A percentile compares a stretch with the other conserved stretches of the same genome.
phyloP scores from a whole-genome alignment of 352 stramenopile species.

The Pythium brachiatum region DNA sequence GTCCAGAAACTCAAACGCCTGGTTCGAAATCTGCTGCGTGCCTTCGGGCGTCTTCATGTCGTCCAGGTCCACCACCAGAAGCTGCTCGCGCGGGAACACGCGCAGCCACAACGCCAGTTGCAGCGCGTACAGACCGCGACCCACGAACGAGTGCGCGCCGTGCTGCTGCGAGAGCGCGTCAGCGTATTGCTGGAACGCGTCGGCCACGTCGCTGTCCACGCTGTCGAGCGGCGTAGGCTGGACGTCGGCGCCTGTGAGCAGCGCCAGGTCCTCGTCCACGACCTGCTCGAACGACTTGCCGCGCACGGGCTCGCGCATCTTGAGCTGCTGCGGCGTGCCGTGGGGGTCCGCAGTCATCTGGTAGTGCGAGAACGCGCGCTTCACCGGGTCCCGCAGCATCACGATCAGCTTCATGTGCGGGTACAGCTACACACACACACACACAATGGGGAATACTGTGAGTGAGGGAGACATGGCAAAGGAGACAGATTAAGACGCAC shows the following conservation, averaged over 20 bases:
- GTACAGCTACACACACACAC: slow-evolving; percentile 27
- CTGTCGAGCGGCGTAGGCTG: slow-evolving; percentile 17
- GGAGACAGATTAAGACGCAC: slow-evolving; percentile 11
- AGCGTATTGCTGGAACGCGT: slow-evolving; percentile 45
- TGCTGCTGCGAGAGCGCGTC: slow-evolving; percentile 43
- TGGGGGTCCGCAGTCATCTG: slow-evolving; percentile 90
- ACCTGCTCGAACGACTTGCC: slow-evolving; percentile 87
- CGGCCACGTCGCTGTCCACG: slow-evolving; percentile 18
- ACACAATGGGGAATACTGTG: not conserved
- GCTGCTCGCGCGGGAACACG: slow-evolving; percentile 79
- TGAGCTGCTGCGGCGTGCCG: slow-evolving; percentile 81
- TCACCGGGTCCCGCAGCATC: slow-evolving; percentile 92
- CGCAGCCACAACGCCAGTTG: slow-evolving; percentile 90
- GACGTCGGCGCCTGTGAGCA: slow-evolving; percentile 44
- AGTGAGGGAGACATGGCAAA: not conserved
- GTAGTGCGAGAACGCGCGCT: slow-evolving; percentile 90
- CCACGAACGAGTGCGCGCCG: slow-evolving; percentile 81
- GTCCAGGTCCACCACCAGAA: slow-evolving; percentile 89
- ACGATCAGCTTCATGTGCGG: slow-evolving; percentile 82
- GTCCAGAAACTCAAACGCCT: slow-evolving; percentile 47
- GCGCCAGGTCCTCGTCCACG: slow-evolving; percentile 80
- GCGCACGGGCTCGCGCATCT: slow-evolving; percentile 63
- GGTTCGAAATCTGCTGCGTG: slow-evolving; percentile 33
- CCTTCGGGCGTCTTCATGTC: slow-evolving; percentile 60
- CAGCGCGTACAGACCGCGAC: slow-evolving; percentile 90